phyloP scores from a whole-genome alignment of 192 early-diverging fungal genomes.

The Coemansia sp. region DNA sequence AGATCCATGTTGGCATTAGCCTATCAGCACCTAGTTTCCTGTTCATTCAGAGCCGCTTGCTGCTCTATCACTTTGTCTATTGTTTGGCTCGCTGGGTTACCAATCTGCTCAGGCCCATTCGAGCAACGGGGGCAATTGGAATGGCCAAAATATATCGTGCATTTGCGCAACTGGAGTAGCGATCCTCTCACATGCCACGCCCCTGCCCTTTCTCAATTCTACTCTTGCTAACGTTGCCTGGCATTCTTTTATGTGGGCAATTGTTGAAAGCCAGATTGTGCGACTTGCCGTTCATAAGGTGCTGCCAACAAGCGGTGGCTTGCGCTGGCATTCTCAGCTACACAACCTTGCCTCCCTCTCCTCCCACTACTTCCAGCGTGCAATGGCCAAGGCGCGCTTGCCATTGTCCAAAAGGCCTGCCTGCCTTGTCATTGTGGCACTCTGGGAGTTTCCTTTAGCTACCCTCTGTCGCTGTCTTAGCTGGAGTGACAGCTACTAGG shows the following conservation, averaged over 20 bases:
- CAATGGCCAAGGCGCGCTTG: background rate
- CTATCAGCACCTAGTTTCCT: background rate
- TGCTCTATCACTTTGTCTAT: background rate
- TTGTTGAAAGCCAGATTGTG: background rate
- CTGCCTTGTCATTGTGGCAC: background rate
- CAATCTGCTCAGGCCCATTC: background rate
- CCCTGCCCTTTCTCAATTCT: background rate
- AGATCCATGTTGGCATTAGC: background rate
- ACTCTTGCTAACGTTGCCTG: background rate
- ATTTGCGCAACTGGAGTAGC: background rate
- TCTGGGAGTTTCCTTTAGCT: background rate
- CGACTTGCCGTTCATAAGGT: background rate
- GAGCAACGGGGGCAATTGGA: background rate
- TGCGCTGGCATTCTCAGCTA: background rate
- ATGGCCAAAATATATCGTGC: background rate
- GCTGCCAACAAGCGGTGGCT: constrained; percentile 2
- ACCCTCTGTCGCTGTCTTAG: background rate
- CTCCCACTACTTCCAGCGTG: background rate
- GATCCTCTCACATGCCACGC: background rate
- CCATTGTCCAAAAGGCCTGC: background rate
- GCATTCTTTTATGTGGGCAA: background rate
- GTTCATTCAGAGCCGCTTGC: background rate
- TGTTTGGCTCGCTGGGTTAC: background rate
- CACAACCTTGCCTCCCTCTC: background rate
- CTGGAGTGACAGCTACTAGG: background rate